Base-by-base conservation (phyloP, 495 filamentous ascomycete species). In the Lophiotrema nucula region DNA sequence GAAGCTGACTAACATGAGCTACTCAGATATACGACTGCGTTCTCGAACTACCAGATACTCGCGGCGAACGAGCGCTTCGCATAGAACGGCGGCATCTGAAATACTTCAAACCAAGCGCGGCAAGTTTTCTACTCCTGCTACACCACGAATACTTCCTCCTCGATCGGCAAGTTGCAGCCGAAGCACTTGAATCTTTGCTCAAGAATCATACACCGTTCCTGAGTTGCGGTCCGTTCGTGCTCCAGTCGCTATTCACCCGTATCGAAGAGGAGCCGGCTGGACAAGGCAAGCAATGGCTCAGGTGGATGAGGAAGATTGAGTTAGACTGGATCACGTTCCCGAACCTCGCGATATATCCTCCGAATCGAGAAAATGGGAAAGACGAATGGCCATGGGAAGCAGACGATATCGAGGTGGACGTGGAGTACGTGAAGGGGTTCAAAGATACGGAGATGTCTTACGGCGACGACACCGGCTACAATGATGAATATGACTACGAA, bases 311-410 rank as follows among this genome's bases (percentile, higher is more conserved):
- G 39, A 31, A 39, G 0, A 37, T 65, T n/a, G 56, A 60, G 37
- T 19, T 65, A 1, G 56, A 65, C 16, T 65, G 62, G 62, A 25
- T 48, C 28, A 65, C 62, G 2, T 60, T 65, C 27, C 62, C 62
- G 4, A 57, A 64, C 28, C 33, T 65, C 19, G 15, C 38, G 18
- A 23, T 41, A 3, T 60, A 60, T 27, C 56, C 56, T 10, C 62
- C 62, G 22, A 26, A 45, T 6, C n/a, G 38, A 10, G 26, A 8
- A 3, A 22, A 37, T 1, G 18, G 33, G 22, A 27, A 23, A 18
- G 39, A 58, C 41, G 47, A 47, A 16, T 52, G 25, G 46, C 57
- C 37, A 45, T 49, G 42, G 44, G 39, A 53, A 24, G 2, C 24
- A 1, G 44, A 49, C 37, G 50, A 35, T 4, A 5, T 2, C 11